phyloP scores from a whole-genome alignment of 108 stramenopile genomes.

The Cyclotella cryptica region DNA sequence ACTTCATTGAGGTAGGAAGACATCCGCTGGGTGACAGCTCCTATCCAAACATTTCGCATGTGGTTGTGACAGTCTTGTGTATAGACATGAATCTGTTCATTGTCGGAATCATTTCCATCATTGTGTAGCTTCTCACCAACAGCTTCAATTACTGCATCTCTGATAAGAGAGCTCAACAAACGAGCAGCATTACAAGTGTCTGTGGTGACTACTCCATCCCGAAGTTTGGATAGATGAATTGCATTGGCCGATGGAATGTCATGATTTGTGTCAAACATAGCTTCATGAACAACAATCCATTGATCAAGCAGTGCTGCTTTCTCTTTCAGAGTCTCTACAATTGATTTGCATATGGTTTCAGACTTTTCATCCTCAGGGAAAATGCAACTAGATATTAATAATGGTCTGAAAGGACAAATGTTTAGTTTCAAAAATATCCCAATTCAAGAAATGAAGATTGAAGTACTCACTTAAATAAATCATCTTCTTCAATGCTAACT shows the following conservation, averaged over 20 bases:
- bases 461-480: slow-evolving; percentile 6
- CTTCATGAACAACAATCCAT: slow-evolving; percentile 11
- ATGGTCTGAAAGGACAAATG: slow-evolving; percentile 1
- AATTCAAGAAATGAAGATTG: not conserved
- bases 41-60: too few species aligned
- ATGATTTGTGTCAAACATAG: slow-evolving; percentile 2
- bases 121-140: too few species aligned
- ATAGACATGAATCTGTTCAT: too few species aligned
- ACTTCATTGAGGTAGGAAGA: too few species aligned
- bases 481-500: slow-evolving; percentile 4
- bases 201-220: not conserved
- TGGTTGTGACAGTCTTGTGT: too few species aligned
- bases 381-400: slow-evolving; percentile 19
- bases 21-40: too few species aligned
- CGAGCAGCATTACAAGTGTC: too few species aligned
- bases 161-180: too few species aligned
- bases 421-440: not conserved
- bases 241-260: not conserved
- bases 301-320: not conserved
- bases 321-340: slow-evolving; percentile 14
- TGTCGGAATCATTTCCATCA: too few species aligned
- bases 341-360: slow-evolving; percentile 13
- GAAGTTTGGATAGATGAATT: slow-evolving; percentile 2
- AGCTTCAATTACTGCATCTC: too few species aligned
- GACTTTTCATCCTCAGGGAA: slow-evolving; percentile 17